These are phyloP conservation scores for Colletotrichum agaves DNA, from an alignment of 2,329 filamentous ascomycete genomes.

Conservation along the genomic window DNA sequence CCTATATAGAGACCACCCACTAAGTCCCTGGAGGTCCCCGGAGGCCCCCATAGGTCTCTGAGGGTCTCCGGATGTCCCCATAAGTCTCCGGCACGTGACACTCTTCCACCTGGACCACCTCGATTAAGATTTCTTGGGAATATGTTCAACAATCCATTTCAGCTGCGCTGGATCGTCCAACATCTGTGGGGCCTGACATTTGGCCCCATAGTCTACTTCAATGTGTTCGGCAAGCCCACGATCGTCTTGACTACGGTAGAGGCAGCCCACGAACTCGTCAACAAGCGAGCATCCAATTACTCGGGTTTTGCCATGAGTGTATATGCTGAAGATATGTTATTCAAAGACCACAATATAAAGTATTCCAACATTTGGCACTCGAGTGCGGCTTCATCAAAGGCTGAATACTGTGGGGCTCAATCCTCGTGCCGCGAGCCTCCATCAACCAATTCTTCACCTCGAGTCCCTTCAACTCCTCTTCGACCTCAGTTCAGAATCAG, in stretches of 20 bases:
- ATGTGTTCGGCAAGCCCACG: not conserved
- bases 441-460: not conserved
- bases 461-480: slow-evolving; percentile 17
- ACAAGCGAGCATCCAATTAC: slow-evolving; percentile 19
- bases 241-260: slow-evolving; percentile 22
- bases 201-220: slow-evolving; percentile 8
- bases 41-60: too few species aligned
- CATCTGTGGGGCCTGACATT: slow-evolving; percentile 14
- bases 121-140: slow-evolving; percentile 2
- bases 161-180: slow-evolving; percentile 15
- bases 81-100: too few species aligned
- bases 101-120: slow-evolving; percentile 13
- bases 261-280: slow-evolving; percentile 24
- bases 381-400: slow-evolving; percentile 7
- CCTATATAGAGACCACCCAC: too few species aligned
- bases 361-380: slow-evolving; percentile 19
- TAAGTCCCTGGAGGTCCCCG: too few species aligned
- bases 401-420: slow-evolving; percentile 8
- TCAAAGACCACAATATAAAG: slow-evolving; percentile 7
- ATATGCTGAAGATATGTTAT: not conserved
- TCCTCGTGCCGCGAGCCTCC: not conserved
- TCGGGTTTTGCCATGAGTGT: slow-evolving; percentile 7
- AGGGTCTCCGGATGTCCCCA: too few species aligned
- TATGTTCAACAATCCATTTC: slow-evolving; percentile 8
- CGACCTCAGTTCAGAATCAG: not conserved